Evolutionary conservation across 2,329 filamentous ascomycete species (phyloP).

Genomic region (Sporothrix protearum): DNA sequence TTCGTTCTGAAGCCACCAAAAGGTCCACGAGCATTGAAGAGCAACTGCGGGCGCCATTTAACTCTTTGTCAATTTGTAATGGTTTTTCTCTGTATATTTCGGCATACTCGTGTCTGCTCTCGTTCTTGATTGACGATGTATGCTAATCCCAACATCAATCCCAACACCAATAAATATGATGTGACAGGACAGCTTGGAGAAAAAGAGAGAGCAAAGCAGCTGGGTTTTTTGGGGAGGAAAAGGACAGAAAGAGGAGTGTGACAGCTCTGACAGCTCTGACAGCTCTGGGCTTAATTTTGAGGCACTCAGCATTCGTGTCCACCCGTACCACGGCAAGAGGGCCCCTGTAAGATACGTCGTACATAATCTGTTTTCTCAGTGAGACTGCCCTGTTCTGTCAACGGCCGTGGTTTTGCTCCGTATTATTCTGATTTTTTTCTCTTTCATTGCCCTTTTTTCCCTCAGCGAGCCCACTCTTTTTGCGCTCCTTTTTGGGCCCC

Average conservation of each 20-base stretch:
- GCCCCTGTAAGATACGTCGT: neutral
- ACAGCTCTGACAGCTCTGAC: neutral
- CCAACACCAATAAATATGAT: neutral
- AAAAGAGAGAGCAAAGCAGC: neutral
- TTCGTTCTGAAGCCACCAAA: neutral
- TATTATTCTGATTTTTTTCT: neutral
- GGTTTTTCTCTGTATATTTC: neutral
- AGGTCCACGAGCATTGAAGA: neutral
- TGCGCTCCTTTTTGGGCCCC: neutral
- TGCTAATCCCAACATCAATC: too few species aligned
- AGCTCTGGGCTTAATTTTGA: neutral
- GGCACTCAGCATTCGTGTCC: neutral
- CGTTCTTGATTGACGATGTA: neutral
- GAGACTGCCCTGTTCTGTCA: neutral
- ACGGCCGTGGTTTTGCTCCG: neutral
- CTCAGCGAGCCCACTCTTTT: neutral
- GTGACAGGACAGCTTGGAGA: slow-evolving; percentile 9
- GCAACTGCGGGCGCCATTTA: neutral
- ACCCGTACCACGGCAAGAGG: neutral
- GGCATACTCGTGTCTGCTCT: neutral
- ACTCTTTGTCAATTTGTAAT: neutral
- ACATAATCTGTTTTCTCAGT: neutral
- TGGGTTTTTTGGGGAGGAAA: neutral
- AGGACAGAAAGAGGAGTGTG: neutral
- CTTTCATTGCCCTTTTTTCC: neutral